phyloP scores from a whole-genome alignment of 2,329 filamentous ascomycete genomes.

The Exophiala sp. region DNA sequence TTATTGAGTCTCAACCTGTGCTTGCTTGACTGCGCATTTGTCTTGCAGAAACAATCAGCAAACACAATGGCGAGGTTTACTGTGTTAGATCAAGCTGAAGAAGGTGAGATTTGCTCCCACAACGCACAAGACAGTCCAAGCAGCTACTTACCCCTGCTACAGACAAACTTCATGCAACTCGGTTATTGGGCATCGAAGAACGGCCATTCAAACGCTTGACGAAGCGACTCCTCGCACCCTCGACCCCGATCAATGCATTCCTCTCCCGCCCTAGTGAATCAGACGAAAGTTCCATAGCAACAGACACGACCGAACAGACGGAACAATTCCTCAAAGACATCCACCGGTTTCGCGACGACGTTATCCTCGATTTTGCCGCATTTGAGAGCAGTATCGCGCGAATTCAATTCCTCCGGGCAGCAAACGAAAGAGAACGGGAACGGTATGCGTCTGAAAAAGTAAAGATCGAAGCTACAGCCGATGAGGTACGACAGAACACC shows the following conservation, averaged over 20 bases:
- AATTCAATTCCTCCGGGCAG: slow-evolving; percentile 77
- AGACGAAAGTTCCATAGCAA: slow-evolving; percentile 39
- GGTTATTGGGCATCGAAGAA: slow-evolving; percentile 84
- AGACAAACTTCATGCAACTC: slow-evolving; percentile 79
- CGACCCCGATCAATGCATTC: slow-evolving; percentile 51
- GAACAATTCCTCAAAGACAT: slow-evolving; percentile 40
- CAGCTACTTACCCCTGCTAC: slow-evolving; percentile 7
- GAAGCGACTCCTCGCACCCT: slow-evolving; percentile 67
- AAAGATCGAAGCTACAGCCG: slow-evolving; percentile 70
- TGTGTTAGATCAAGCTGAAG: slow-evolving; percentile 66
- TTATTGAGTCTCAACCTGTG: too few relatives aligned
- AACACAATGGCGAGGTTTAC: slow-evolving; percentile 52
- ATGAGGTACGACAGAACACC: slow-evolving; percentile 71
- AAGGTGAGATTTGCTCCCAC: slow-evolving; percentile 40
- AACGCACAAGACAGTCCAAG: background rate
- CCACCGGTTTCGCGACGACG: slow-evolving; percentile 70
- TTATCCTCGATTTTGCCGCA: slow-evolving; percentile 79
- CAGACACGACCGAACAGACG: slow-evolving; percentile 32
- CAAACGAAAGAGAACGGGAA: slow-evolving; percentile 75
- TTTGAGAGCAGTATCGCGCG: slow-evolving; percentile 75
- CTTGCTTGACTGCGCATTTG: background rate
- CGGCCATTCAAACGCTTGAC: slow-evolving; percentile 86
- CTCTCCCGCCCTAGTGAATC: slow-evolving; percentile 51
- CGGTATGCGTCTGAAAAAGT: slow-evolving; percentile 76
- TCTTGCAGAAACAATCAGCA: background rate